phyloP scores from a whole-genome alignment of 192 early-diverging fungal species.

The Coemansia sp. region DNA sequence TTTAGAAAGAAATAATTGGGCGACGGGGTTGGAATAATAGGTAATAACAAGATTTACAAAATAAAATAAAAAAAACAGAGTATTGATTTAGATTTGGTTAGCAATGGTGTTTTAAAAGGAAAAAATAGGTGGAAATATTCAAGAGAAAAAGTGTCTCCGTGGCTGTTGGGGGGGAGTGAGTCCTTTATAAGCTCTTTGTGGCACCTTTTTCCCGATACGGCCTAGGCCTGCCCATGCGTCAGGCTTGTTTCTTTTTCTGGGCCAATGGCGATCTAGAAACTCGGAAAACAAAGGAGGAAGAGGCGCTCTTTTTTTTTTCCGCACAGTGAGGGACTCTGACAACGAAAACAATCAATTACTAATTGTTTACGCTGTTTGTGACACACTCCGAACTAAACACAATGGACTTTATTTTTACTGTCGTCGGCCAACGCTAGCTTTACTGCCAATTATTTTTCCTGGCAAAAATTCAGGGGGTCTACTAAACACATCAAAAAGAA shows the following conservation, averaged over 20 bases:
- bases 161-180: background rate
- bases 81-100: background rate
- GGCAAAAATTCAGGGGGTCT: too few species aligned
- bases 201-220: background rate
- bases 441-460: too few species aligned
- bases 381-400: background rate
- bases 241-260: too few species aligned
- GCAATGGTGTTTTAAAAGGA: background rate
- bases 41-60: background rate
- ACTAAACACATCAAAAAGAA: too few species aligned
- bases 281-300: too few species aligned
- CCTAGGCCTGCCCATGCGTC: background rate
- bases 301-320: background rate
- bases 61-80: background rate
- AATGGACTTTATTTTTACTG: background rate
- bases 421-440: background rate
- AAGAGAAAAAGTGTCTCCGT: background rate
- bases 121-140: background rate
- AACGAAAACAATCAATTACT: too few species aligned
- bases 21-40: background rate
- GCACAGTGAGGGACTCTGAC: background rate
- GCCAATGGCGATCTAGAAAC: too few species aligned
- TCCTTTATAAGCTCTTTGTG: background rate
- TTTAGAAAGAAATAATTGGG: slow-evolving; percentile 5
- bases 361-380: slow-evolving; percentile 1